These are phyloP conservation scores for Anastatica hierochuntica DNA, from an alignment of 345 rosid genomes.

Conservation along the genomic window DNA sequence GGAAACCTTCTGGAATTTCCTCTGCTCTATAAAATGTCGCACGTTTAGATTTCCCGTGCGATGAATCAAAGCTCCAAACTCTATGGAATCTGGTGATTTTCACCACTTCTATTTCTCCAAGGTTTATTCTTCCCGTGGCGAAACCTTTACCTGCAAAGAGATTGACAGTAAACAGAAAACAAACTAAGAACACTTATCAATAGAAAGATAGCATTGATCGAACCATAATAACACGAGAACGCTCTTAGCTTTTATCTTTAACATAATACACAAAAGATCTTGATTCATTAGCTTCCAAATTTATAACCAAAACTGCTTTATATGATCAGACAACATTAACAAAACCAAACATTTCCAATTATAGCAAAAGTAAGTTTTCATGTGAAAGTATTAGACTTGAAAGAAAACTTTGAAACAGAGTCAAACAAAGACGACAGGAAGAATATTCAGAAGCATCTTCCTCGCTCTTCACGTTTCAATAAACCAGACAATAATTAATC, in stretches of 20 bases:
- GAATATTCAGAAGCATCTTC: slow-evolving; percentile 29
- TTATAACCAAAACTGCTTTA: too few relatives aligned
- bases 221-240: too few relatives aligned
- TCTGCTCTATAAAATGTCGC: slow-evolving; percentile 56
- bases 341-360: neutral
- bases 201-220: too few relatives aligned
- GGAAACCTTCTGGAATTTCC: slow-evolving; percentile 56
- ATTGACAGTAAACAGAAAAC: neutral
- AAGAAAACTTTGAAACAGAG: neutral
- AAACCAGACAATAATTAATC: neutral
- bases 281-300: too few relatives aligned
- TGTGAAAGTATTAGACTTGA: neutral
- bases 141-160: slow-evolving; percentile 57
- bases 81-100: slow-evolving; percentile 50
- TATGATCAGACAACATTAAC: too few relatives aligned
- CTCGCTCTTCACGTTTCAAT: neutral
- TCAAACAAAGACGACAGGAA: slow-evolving; percentile 9
- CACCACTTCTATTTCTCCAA: slow-evolving; percentile 62
- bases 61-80: slow-evolving; percentile 46
- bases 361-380: neutral
- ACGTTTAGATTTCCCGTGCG: slow-evolving; percentile 37
- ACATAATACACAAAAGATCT: too few relatives aligned
- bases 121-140: slow-evolving; percentile 48
- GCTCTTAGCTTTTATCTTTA: too few relatives aligned
- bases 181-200: too few relatives aligned